Percentiles rank a stretch among this genome's conserved stretches.
Evolutionary conservation across 495 filamentous ascomycete species (phyloP).

Genomic region (Penicillium alfredii): DNA sequence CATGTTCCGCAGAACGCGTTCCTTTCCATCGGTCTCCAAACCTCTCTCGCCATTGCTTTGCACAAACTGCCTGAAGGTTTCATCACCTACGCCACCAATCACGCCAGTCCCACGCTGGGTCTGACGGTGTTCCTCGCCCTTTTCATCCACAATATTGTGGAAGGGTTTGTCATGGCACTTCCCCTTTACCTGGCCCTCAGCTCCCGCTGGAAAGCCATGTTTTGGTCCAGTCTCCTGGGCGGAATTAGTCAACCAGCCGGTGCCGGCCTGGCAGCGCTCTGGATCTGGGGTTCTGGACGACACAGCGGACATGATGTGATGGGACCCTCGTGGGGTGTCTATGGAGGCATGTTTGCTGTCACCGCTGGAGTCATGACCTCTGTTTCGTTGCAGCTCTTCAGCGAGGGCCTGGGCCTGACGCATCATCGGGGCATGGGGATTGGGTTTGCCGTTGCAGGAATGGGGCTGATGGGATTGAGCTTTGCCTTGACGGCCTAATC

Average conservation of each 20-base stretch:
- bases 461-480: conserved; percentile 82
- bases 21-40: conserved; percentile 87
- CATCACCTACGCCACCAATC: conserved; percentile 97
- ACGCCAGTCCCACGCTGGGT: conserved; percentile 81
- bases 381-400: conserved; percentile 84
- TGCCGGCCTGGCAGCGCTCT: conserved; percentile 74
- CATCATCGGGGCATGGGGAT: conserved; percentile 78
- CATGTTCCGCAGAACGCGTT: conserved; percentile 96
- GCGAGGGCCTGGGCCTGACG: conserved; percentile 73
- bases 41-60: conserved; percentile 85
- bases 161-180: conserved; percentile 90
- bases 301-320: conserved; percentile 37
- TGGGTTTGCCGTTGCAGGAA: conserved; percentile 79
- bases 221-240: conserved; percentile 77
- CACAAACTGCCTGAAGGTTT: conserved; percentile 98
- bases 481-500: conserved; percentile 69
- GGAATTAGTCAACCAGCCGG: conserved; percentile 83
- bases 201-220: conserved; percentile 69
- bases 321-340: conserved; percentile 63
- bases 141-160: conserved; percentile 96
- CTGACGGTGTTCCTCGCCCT: conserved; percentile 90
- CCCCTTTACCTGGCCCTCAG: conserved; percentile 84
- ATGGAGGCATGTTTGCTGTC: conserved; percentile 82
- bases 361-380: conserved; percentile 93
- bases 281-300: conserved; percentile 60